These are phyloP conservation scores for Cairneyella variabilis DNA, from an alignment of 495 filamentous ascomycete genomes.

Conservation along the genomic window DNA sequence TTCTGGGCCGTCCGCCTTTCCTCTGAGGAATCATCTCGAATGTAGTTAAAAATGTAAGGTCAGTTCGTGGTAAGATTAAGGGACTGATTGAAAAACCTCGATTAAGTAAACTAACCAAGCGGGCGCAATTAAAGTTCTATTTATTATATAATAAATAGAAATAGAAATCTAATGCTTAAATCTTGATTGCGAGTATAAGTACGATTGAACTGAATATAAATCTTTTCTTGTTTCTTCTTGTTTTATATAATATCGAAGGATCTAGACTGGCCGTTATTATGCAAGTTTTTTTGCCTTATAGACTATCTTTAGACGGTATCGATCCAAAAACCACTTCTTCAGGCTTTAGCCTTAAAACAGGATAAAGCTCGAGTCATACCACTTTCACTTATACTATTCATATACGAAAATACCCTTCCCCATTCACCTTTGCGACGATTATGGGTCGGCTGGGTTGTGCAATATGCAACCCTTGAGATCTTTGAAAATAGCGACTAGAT, in stretches of 20 bases:
- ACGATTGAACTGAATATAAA: no score
- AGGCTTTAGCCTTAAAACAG: background rate
- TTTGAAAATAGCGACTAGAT: constrained; percentile 1
- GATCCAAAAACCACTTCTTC: background rate
- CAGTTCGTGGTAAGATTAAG: no score
- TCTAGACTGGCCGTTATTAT: background rate
- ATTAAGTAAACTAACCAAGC: no score
- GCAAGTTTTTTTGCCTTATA: background rate
- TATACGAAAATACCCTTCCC: constrained; percentile 7
- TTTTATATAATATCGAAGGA: background rate
- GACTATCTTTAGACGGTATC: background rate
- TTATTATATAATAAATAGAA: no score
- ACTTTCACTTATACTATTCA: constrained; percentile 4
- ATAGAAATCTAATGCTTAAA: no score
- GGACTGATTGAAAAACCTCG: no score
- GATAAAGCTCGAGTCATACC: background rate
- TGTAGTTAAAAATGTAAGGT: no score
- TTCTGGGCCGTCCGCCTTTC: no score
- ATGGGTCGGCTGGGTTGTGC: constrained; percentile 3
- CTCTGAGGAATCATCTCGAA: no score
- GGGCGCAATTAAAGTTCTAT: no score
- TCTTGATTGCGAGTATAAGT: no score
- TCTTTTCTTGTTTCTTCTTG: no score
- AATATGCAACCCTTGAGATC: background rate
- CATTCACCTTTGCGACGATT: constrained; percentile 4